Conservation (phyloP, 1,284 basidiomycete species). For the Cryptococcus sp. region DNA sequence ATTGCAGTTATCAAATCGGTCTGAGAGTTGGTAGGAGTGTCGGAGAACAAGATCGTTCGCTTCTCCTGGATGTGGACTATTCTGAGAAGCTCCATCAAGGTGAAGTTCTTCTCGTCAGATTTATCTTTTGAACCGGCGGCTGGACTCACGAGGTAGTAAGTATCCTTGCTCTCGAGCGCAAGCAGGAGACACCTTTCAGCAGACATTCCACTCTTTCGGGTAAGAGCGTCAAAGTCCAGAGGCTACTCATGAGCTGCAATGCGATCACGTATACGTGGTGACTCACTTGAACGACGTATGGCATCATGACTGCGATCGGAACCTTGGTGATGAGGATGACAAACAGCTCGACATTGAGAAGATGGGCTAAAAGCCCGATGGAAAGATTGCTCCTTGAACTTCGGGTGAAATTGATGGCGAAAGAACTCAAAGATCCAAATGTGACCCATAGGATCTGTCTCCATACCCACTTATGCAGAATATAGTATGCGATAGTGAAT, state of each 20-base stretch:
- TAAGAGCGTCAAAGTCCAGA: conserved; percentile 32
- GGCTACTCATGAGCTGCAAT: conserved; percentile 19
- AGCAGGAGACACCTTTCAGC: conserved; percentile 36
- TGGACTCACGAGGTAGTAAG: conserved; percentile 29
- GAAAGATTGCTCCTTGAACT: conserved; percentile 20
- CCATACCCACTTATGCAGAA: not conserved
- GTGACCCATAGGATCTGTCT: not conserved
- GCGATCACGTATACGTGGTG: not conserved
- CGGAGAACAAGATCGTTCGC: conserved; percentile 33
- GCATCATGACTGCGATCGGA: conserved; percentile 26
- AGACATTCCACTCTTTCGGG: conserved; percentile 28
- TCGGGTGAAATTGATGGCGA: conserved; percentile 38
- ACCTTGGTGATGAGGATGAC: conserved; percentile 22
- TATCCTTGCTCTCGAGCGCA: conserved; percentile 29
- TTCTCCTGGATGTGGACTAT: conserved; percentile 22
- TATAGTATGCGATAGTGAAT: conserved; percentile 1
- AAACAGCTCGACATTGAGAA: conserved; percentile 24
- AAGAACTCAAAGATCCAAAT: conserved; percentile 18
- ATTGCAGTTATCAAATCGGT: conserved; percentile 25
- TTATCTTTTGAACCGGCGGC: too few relatives aligned
- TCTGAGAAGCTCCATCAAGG: conserved; percentile 41
- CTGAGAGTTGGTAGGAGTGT: conserved; percentile 16
- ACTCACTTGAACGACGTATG: conserved; percentile 34
- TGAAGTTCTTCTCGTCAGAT: conserved; percentile 32
- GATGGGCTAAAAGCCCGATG: conserved; percentile 21